Base-by-base conservation (phyloP, 164 flowering plant species). In the Nymphaea colorata region DNA sequence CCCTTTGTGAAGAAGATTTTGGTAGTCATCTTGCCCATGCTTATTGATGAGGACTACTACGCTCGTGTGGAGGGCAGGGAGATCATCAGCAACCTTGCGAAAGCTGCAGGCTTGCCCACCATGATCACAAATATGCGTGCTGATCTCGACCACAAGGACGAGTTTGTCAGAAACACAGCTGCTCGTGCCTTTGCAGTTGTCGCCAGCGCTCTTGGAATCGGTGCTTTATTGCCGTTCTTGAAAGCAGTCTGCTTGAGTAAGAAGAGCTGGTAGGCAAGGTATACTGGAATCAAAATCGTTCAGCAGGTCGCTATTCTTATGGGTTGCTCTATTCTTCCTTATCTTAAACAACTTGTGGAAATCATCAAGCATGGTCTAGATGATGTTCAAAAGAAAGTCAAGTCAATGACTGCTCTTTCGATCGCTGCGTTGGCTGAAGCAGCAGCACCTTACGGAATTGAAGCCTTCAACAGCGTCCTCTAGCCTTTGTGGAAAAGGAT, bases 51-150 rank as follows among this genome's bases (percentile, higher is more conserved):
- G 76, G 99, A 90, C 67, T 92, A 94, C 61, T 91, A 94, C 83
- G 99, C 99, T 2, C 96, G 98, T 76, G 98, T 94, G 2, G 98
- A 94, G 71, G 98, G 98, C 41, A 86, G 99, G 77, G 98, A 94
- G 68, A 94, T 94, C 59, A 91, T 94, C 57, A 91, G 98, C 12
- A 94, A 94, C 79, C 86, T 91, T 4, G 91, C 98, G 72, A 94
- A 94, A 73, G 98, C 99, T 18, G 98, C 98, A 76, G 99, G 99
- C 6, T 80, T 94, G 83, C 98, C 99, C 51, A 91, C 99, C 15
- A 94, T 94, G 99, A 94, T 94, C 80, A 98, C 99, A 76, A 96
- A 98, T 2, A 94, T 94, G 99, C 82, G 98, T 65, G 98, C 98
- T 0, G 98, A 94, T 79, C 91, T 94, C 70, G 99, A 94, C 68